These are phyloP conservation scores for Verticillium nonalfalfae DNA, from an alignment of 2,329 filamentous ascomycete species.

Conservation along the genomic window DNA sequence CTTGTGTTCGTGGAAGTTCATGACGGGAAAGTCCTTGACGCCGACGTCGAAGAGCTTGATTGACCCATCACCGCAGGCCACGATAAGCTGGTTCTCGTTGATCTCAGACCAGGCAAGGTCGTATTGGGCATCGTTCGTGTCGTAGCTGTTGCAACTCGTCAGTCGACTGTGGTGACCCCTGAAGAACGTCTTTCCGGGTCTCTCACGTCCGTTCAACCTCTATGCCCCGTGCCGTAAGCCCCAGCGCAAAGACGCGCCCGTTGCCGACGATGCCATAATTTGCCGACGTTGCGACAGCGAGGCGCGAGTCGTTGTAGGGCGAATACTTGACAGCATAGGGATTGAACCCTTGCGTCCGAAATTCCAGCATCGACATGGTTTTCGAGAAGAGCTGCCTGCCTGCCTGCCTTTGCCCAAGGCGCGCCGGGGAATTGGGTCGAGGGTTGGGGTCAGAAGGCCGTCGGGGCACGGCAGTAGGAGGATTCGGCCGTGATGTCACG, in stretches of 20 bases:
- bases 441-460: neutral
- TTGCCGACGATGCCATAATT: slow-evolving; percentile 98
- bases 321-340: slow-evolving; percentile 98
- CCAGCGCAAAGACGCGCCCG: slow-evolving; percentile 79
- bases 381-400: neutral
- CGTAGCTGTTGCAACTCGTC: slow-evolving; percentile 54
- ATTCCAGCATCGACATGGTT: slow-evolving; percentile 70
- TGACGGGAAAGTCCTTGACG: slow-evolving; percentile 77
- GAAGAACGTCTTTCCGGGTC: neutral
- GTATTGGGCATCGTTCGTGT: slow-evolving; percentile 95
- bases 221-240: slow-evolving; percentile 76
- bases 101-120: slow-evolving; percentile 93
- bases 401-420: neutral
- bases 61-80: slow-evolving; percentile 86
- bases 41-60: slow-evolving; percentile 89
- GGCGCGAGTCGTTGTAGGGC: slow-evolving; percentile 91
- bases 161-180: neutral
- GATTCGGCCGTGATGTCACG: slow-evolving; percentile 1
- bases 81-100: slow-evolving; percentile 89
- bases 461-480: neutral
- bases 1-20: slow-evolving; percentile 89
- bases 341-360: slow-evolving; percentile 88
- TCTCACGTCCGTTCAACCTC: slow-evolving; percentile 73
- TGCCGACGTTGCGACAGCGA: slow-evolving; percentile 83
- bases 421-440: neutral